Evolutionary conservation across 1,139 yeast genomes (phyloP), one percentile per base, ranked within the genome.

Genomic region (Geotrichum citri-aurantii): DNA sequence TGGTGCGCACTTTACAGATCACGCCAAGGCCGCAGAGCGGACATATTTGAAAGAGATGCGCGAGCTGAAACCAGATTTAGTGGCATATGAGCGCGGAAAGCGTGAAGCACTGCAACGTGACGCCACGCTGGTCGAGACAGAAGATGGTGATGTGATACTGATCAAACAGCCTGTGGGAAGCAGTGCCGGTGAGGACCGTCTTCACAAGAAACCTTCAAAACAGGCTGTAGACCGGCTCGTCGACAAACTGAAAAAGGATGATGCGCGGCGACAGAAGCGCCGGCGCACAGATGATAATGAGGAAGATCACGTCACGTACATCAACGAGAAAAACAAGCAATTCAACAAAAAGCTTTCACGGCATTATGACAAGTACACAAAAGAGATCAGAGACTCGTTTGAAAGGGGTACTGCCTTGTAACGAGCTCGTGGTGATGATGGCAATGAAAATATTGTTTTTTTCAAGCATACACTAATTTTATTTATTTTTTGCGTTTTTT

Each of bases 251-350:
- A 71, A 73, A 44, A 75, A 75, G 48, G 75, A 77, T 52, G 78
- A 76, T 52, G 70, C 65, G 6, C 61, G 73, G 37, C 70, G 74
- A 40, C 66, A 70, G 69, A 72, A 73, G 66, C 72, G 76, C 57
- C 73, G 78, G 48, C 73, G 68, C 56, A 68, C 68, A 44, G 66
- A 67, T 5, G 75, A 67, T 19, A 77, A 74, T 12, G 54, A 50
- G n/a, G 77, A 73, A 3, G 77, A 71, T 11, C 79, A 76, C 7
- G 72, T 73, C 48, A 69, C 70, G 17, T 74, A 72, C 54, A 73
- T 90, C 68, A 89, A 87, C 69, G 92, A 86, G 61, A 86, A 85
- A 71, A 90, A 90, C 76, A 81, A 80, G 67, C 87, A 86, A 67
- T 90, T 89, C 73, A 90, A 89, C 72, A 81, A 80, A 70, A 88